Evolutionary conservation across 208 protist species (phyloP).

Genomic region (Leishmania arabica): DNA sequence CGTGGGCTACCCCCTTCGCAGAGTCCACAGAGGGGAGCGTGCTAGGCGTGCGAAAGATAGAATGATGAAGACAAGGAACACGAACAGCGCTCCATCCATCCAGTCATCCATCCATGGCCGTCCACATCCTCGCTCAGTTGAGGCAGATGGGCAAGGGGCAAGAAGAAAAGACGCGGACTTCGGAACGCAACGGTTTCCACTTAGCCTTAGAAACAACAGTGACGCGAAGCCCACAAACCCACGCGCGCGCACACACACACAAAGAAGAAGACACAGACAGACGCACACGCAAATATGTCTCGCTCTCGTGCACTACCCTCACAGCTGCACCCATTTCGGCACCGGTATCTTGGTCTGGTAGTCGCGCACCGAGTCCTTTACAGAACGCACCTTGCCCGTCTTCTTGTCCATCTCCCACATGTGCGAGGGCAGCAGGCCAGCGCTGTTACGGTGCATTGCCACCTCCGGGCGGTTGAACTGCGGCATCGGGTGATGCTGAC

Average conservation of each 20-base stretch:
- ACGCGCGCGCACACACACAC: not conserved
- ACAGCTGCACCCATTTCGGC: constrained; percentile 88
- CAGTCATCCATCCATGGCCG: not conserved
- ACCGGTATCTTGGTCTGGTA: constrained; percentile 87
- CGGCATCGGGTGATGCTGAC: constrained; percentile 89
- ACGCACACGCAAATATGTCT: not conserved
- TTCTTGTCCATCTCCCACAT: constrained; percentile 93
- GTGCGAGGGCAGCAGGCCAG: constrained; percentile 79
- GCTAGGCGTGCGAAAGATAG: not conserved
- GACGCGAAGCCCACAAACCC: not conserved
- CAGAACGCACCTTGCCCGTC: constrained; percentile 86
- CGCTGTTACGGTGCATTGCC: constrained; percentile 89
- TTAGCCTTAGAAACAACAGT: not conserved
- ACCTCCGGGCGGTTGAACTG: constrained; percentile 90
- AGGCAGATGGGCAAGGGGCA: not conserved
- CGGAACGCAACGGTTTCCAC: not conserved
- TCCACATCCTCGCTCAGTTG: not conserved
- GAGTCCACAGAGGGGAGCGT: not conserved
- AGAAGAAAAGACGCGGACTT: not conserved
- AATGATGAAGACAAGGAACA: not conserved
- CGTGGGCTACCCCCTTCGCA: not conserved
- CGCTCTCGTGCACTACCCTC: not conserved
- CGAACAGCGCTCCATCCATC: not conserved
- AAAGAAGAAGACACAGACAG: not conserved
- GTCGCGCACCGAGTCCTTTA: constrained; percentile 92